Conservation (phyloP, 2,329 filamentous ascomycete species). For the Clonostachys sp. region DNA sequence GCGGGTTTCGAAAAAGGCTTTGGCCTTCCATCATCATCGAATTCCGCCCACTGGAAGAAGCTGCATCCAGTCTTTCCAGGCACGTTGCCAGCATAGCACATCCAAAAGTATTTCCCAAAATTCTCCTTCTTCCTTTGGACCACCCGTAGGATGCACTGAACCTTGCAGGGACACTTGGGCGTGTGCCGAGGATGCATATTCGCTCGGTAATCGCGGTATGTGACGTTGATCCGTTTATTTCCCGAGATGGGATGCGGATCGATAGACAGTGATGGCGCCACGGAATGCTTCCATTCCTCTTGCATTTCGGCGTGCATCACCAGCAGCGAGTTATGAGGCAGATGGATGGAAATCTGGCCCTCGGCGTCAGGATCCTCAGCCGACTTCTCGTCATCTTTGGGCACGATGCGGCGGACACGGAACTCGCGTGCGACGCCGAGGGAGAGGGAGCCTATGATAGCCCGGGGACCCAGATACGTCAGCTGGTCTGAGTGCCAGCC, state of each 20-base stretch:
- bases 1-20: conserved; percentile 6
- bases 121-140: conserved; percentile 76
- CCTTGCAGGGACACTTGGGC: conserved; percentile 70
- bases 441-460: conserved; percentile 85
- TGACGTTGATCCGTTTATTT: conserved; percentile 84
- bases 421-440: conserved; percentile 93
- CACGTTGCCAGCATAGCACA: conserved; percentile 76
- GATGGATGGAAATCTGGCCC: conserved; percentile 87
- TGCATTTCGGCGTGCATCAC: conserved; percentile 99
- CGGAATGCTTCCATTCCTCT: conserved; percentile 91
- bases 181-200: conserved; percentile 74
- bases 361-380: conserved; percentile 54
- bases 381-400: conserved; percentile 44
- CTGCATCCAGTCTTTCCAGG: conserved; percentile 66
- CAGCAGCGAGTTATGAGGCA: conserved; percentile 89
- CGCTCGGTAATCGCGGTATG: conserved; percentile 81
- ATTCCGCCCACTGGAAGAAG: conserved; percentile 82
- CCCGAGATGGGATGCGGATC: conserved; percentile 81
- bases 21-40: conserved; percentile 82
- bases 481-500: conserved; percentile 92
- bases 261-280: conserved; percentile 70
- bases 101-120: conserved; percentile 84
- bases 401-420: conserved; percentile 72
- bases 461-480: conserved; percentile 84
- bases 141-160: conserved; percentile 67